These are phyloP conservation scores for Saitozyma podzolica DNA, from an alignment of 768 basidiomycete species.

Conservation along the genomic window DNA sequence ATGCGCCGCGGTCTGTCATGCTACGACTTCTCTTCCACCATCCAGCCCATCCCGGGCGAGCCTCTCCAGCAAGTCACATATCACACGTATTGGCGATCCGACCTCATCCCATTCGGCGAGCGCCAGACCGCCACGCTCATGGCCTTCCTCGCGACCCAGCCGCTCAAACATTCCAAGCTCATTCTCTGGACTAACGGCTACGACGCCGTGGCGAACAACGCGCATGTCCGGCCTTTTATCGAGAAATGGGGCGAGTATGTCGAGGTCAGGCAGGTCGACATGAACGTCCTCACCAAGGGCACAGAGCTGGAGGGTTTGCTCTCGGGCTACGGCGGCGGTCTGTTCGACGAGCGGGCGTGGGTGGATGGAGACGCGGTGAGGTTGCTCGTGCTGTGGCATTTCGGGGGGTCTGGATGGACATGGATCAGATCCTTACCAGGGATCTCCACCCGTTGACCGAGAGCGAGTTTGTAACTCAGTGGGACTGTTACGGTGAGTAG, in stretches of 20 bases:
- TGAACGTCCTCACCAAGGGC: conserved; percentile 65
- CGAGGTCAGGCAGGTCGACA: conserved; percentile 68
- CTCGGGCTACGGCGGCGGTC: conserved; percentile 33
- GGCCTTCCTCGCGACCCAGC: conserved; percentile 91
- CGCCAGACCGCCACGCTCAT: conserved; percentile 89
- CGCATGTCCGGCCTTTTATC: conserved; percentile 65
- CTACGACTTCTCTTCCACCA: conserved; percentile 86
- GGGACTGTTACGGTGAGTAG: conserved; percentile 96
- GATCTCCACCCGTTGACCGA: conserved; percentile 83
- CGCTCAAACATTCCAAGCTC: conserved; percentile 63
- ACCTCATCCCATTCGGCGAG: conserved; percentile 74
- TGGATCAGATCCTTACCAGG: conserved; percentile 90
- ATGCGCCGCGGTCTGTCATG: conserved; percentile 82
- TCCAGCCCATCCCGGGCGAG: conserved; percentile 55
- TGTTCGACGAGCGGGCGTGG: conserved; percentile 81
- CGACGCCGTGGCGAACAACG: conserved; percentile 53
- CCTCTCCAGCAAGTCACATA: conserved; percentile 59
- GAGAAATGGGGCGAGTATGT: conserved; percentile 69
- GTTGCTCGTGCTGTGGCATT: conserved; percentile 80
- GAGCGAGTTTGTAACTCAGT: conserved; percentile 95
- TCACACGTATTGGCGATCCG: conserved; percentile 93
- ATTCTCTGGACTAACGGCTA: conserved; percentile 90
- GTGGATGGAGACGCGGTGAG: conserved; percentile 91
- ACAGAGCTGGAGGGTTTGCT: conserved; percentile 75
- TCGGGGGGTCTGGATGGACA: conserved; percentile 94